These are phyloP conservation scores for Hanseniaspora occidentalis DNA, from an alignment of 805 yeast species.

Conservation along the genomic window DNA sequence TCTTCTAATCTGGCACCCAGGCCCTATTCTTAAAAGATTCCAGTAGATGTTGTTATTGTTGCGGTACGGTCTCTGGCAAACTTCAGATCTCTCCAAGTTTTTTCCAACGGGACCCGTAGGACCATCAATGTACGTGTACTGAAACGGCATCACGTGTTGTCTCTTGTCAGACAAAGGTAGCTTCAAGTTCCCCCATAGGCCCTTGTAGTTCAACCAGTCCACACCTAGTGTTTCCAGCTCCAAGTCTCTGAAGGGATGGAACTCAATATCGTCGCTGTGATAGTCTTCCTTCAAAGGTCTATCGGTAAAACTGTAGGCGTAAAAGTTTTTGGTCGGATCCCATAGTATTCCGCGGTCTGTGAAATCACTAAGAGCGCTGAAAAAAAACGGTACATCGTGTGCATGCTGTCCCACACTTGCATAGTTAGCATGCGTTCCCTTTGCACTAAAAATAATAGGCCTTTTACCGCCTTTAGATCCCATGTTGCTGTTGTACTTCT, in stretches of 20 bases:
- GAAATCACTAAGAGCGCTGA: constrained; percentile 79
- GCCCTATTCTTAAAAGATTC: constrained; percentile 48
- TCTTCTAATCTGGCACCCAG: constrained; percentile 67
- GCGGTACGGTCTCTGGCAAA: constrained; percentile 50
- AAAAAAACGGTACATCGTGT: constrained; percentile 73
- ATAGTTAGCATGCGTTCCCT: constrained; percentile 96
- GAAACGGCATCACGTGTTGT: constrained; percentile 79
- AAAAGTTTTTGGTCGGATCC: constrained; percentile 78
- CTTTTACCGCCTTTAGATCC: constrained; percentile 24
- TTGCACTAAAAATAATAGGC: constrained; percentile 78
- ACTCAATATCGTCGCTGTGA: constrained; percentile 15
- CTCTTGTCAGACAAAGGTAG: constrained; percentile 57
- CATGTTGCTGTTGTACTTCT: constrained; percentile 24
- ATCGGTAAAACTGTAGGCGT: constrained; percentile 75
- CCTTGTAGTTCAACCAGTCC: constrained; percentile 69
- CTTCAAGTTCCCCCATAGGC: constrained; percentile 86
- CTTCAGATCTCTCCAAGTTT: constrained; percentile 51
- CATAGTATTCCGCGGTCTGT: constrained; percentile 92
- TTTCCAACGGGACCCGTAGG: constrained; percentile 84
- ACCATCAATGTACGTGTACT: constrained; percentile 84
- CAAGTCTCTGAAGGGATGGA: constrained; percentile 8
- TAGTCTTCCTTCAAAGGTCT: constrained; percentile 22
- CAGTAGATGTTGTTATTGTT: constrained; percentile 59
- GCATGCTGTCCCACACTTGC: constrained; percentile 94
- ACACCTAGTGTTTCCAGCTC: constrained; percentile 26